Percentiles rank a stretch among this genome's conserved stretches.
Conservation (phyloP, 257 asterid genomes). For the Solanum commersonii region DNA sequence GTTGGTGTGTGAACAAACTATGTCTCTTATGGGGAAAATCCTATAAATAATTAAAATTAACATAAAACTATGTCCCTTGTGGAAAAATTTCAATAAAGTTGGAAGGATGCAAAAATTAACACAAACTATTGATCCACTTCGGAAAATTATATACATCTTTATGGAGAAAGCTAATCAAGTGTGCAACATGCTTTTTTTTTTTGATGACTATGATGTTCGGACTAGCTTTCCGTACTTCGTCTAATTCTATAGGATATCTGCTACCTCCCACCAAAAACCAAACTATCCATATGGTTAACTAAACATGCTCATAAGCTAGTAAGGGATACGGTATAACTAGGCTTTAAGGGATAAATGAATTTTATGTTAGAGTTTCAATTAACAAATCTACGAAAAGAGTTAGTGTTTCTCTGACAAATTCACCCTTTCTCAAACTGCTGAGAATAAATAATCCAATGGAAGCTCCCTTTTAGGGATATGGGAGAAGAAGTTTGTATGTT, state of each 20-base stretch:
- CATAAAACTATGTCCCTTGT: not conserved
- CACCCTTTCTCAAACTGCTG: not conserved
- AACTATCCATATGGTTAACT: not conserved
- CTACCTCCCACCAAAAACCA: not conserved
- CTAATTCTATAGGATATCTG: not conserved
- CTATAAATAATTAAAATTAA: too few species aligned
- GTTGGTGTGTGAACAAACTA: not conserved
- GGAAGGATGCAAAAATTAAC: not conserved
- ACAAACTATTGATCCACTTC: not conserved
- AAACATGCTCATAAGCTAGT: not conserved
- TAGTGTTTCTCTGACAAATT: not conserved
- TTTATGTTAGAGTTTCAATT: not conserved
- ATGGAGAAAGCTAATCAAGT: not conserved
- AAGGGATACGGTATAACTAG: not conserved
- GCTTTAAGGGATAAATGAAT: not conserved
- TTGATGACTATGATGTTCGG: not conserved
- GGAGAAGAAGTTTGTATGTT: not conserved
- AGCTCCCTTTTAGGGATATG: not conserved
- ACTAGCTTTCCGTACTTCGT: not conserved
- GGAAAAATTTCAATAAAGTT: not conserved
- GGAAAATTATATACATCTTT: not conserved
- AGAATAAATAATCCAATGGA: not conserved
- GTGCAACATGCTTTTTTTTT: not conserved
- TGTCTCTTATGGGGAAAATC: not conserved
- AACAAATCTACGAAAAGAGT: not conserved